A percentile compares a stretch with the other conserved stretches of the same genome.
Conservation (phyloP, 257 asterid genomes). For the Voacanga thouarsii region DNA sequence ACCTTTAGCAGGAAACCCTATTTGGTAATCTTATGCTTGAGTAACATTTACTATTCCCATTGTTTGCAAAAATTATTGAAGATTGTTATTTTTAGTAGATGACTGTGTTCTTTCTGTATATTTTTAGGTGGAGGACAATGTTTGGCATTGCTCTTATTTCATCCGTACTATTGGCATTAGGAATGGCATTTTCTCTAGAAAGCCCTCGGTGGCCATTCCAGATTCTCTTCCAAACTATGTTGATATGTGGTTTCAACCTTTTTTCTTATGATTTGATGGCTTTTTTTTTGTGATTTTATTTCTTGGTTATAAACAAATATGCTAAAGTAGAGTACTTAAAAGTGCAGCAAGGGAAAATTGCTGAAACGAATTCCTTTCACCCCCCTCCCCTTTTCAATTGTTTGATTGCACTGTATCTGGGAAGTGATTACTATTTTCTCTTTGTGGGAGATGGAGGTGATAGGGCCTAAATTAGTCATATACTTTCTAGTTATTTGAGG, state of each 20-base stretch:
- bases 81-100: neutral
- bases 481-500: too few relatives aligned
- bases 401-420: too few relatives aligned
- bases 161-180: slow-evolving; percentile 71
- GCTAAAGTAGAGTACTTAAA: slow-evolving; percentile 16
- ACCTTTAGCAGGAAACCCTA: slow-evolving; percentile 86
- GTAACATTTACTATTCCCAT: neutral
- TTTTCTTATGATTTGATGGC: neutral
- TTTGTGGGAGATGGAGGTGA: too few relatives aligned
- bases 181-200: slow-evolving; percentile 95
- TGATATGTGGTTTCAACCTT: neutral
- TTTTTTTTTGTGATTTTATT: slow-evolving; percentile 5
- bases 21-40: slow-evolving; percentile 54
- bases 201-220: slow-evolving; percentile 98
- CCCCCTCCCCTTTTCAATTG: too few relatives aligned
- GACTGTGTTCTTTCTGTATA: neutral
- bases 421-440: too few relatives aligned
- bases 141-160: slow-evolving; percentile 80
- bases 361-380: too few relatives aligned
- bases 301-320: slow-evolving; percentile 12
- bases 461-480: too few relatives aligned
- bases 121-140: slow-evolving; percentile 96
- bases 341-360: slow-evolving; percentile 73
- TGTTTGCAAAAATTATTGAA: neutral
- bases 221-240: slow-evolving; percentile 25